Base-by-base conservation (phyloP, 495 filamentous ascomycete species). In the Podospora didyma region DNA sequence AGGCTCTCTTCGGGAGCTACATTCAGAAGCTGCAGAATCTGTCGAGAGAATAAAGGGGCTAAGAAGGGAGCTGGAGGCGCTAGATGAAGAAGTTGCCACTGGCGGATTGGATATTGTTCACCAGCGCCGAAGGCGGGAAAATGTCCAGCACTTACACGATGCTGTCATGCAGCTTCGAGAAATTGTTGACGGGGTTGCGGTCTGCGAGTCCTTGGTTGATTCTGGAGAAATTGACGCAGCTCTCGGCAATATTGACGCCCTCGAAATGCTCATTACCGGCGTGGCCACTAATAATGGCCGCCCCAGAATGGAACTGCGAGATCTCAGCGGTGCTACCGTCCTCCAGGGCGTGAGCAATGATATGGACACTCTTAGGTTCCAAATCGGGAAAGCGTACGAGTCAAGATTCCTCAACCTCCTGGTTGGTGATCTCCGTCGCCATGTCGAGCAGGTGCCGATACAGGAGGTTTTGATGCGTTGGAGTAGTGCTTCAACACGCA, bases 21-120 rank as follows among this genome's bases (percentile, higher is more conserved):
- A 97, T 67, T 84, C 87, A 0, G 94, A 99, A 70, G 93, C 94
- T 9, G 89, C 90, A 11, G 89, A 95, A 56, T 96, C 92, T 0
- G 93, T 97, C 11, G 81, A 86, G 11, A 85, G 88, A 50, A 99
- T 99, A 41, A 89, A 90, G 66, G 75, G 79, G 2, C 66, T 99
- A 47, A 81, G 94, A 37, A 84, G 82, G 63, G 92, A 96, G 59
- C 72, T 99, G 2, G 76, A 84, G 50, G 81, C 81, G 22, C 79
- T 99, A 16, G 95, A 99, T 63, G 77, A 85, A 46, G 89, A 96
- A 57, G 91, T 97, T 77, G 95, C 91, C 4, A 73, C 90, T 2
- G 88, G 87, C 9, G 94, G 94, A 3, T 68, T 99, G 9, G 87
- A 96, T 57, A 84, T 97, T 53, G 85, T 96, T 7, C 86, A 89